A percentile compares a stretch with the other conserved stretches of the same genome.
Conservation (phyloP, 441 rosid genomes). For the Mallotus japonicus region DNA sequence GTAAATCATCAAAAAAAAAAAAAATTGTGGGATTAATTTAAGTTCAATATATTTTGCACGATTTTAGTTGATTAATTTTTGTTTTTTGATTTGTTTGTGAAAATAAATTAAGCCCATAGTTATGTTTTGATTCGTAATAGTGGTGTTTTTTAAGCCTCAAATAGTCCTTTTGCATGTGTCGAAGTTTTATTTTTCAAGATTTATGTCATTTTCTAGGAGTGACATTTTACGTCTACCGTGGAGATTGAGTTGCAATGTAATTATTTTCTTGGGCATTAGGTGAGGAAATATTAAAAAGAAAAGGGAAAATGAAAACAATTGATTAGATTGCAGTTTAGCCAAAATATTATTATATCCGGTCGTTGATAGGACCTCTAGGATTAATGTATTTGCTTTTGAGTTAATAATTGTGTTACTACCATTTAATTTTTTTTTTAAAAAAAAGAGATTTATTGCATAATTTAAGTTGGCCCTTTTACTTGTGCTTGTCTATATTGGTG, state of each 20-base stretch:
- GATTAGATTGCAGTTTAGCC: too few relatives aligned
- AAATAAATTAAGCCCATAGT: too few relatives aligned
- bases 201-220: neutral
- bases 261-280: neutral
- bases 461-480: neutral
- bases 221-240: neutral
- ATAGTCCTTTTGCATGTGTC: neutral
- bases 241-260: neutral
- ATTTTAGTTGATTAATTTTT: too few relatives aligned
- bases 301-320: too few relatives aligned
- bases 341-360: too few relatives aligned
- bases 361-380: neutral
- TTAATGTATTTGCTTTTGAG: neutral
- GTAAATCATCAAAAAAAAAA: too few relatives aligned
- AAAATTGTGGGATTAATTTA: too few relatives aligned
- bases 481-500: neutral
- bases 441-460: neutral
- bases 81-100: too few relatives aligned
- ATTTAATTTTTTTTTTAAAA: too few relatives aligned
- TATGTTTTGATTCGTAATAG: neutral
- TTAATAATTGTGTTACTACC: neutral
- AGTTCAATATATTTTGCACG: too few relatives aligned
- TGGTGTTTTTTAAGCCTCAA: neutral
- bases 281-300: too few relatives aligned
- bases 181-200: neutral